Percentiles rank a stretch among this genome's conserved stretches.
These are phyloP conservation scores for Hericium alpestre DNA, from an alignment of 768 basidiomycete genomes.

Conservation along the genomic window DNA sequence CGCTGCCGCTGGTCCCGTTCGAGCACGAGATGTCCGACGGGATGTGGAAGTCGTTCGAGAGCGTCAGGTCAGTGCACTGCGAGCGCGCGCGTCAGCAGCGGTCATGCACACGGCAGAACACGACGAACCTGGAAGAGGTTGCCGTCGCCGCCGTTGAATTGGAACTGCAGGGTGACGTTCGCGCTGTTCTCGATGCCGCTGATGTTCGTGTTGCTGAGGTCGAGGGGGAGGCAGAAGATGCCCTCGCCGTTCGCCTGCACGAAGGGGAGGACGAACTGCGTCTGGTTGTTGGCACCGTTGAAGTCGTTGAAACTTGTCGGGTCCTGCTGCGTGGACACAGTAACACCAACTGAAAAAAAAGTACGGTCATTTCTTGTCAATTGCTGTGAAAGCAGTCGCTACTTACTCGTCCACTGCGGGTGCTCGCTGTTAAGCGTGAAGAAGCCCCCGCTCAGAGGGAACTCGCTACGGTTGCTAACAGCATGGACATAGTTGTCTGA, in stretches of 20 bases:
- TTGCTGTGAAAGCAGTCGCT: neutral
- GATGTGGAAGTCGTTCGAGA: slow-evolving; percentile 42
- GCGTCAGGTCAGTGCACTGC: slow-evolving; percentile 72
- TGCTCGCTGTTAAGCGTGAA: slow-evolving; percentile 61
- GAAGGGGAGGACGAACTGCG: slow-evolving; percentile 33
- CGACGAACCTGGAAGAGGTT: slow-evolving; percentile 52
- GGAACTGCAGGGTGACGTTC: slow-evolving; percentile 64
- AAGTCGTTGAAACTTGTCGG: slow-evolving; percentile 61
- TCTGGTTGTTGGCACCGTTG: slow-evolving; percentile 28
- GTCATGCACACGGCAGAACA: neutral
- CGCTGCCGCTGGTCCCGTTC: slow-evolving; percentile 16
- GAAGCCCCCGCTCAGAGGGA: slow-evolving; percentile 56
- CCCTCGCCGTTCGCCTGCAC: slow-evolving; percentile 48
- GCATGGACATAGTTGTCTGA: slow-evolving; percentile 54
- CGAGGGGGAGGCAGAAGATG: slow-evolving; percentile 53
- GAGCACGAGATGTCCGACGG: slow-evolving; percentile 32
- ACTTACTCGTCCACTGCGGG: slow-evolving; percentile 45
- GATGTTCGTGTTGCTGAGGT: slow-evolving; percentile 41
- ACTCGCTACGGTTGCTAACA: slow-evolving; percentile 48
- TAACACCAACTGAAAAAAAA: slow-evolving; percentile 34
- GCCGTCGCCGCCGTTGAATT: slow-evolving; percentile 65
- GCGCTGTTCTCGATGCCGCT: slow-evolving; percentile 46
- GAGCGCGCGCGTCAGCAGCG: neutral
- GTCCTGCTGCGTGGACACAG: slow-evolving; percentile 44
- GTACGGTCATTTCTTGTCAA: neutral